Evolutionary conservation across 2,329 filamentous ascomycete genomes (phyloP), one percentile per base, ranked within the genome.

Genomic region (Blastomyces emzantsi): DNA sequence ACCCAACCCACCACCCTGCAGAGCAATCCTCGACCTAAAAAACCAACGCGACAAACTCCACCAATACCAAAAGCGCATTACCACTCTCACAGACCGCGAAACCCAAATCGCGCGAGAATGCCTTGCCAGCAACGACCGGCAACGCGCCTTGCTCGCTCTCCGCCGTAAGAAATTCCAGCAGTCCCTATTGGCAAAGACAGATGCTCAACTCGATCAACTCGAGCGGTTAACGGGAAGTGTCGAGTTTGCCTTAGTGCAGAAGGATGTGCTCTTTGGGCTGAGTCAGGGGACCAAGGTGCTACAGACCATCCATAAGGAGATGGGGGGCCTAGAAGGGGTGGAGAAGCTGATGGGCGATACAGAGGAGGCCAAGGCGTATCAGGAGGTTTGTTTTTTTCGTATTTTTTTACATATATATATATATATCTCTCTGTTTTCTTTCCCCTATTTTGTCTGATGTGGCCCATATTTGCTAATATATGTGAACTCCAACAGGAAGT

Each of bases 111-210:
- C 94, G 28, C 87, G 85, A 69, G 84, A 90, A 79, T 92, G 95
- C 78, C 83, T 97, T 25, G 86, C 87, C 22, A 83, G 85, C 65
- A 88, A 89, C 71, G 90, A 97, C 78, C 92, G 91, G 77, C 80
- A 84, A 69, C 87, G 87, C 67, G 94, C 94, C 0, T 83, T 97
- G 28, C 83, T 97, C 41, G 94, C 94, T 0, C 83, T 99, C 65
- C 88, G 94, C 64, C 86, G 92, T 69, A 97, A 97, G 79, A 99
- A 97, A 76, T 97, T 96, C 81, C 94, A 99, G 75, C 90, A 97
- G 75, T 88, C 90, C 33, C 83, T 97, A 28, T 83, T 97, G 15
- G 82, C 85, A 65, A 93, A 96, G 80, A 97, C 93, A 15, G 93
- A 99, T 77, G 85, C 86, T 63, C 93, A 97, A 79, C 85, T 99